Evolutionary conservation across 345 rosid genomes (phyloP).

Genomic region (Litchi chinensis): DNA sequence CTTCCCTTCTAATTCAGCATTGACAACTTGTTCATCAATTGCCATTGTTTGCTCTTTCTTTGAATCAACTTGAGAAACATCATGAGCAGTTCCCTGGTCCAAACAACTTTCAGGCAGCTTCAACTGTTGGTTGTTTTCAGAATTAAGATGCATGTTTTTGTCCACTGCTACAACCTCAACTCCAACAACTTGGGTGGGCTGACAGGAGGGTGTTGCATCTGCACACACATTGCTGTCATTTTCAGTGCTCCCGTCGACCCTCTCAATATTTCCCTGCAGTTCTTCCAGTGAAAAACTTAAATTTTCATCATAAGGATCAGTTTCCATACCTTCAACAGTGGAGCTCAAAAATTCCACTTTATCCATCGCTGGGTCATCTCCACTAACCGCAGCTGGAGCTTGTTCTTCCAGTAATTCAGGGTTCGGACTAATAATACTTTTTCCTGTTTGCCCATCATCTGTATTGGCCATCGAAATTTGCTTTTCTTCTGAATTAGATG

Average conservation of each 20-base stretch:
- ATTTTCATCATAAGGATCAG: slow-evolving; percentile 47
- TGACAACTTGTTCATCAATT: slow-evolving; percentile 33
- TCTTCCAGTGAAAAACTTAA: slow-evolving; percentile 48
- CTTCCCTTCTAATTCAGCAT: slow-evolving; percentile 35
- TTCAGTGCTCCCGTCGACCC: slow-evolving; percentile 42
- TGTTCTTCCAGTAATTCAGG: slow-evolving; percentile 26
- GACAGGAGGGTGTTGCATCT: slow-evolving; percentile 36
- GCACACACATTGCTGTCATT: slow-evolving; percentile 37
- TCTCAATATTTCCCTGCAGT: slow-evolving; percentile 34
- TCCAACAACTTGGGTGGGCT: slow-evolving; percentile 33
- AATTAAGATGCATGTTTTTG: slow-evolving; percentile 24
- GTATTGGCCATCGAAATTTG: slow-evolving; percentile 9
- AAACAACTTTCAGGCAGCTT: slow-evolving; percentile 27
- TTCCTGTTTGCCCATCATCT: slow-evolving; percentile 16
- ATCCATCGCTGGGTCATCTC: slow-evolving; percentile 19
- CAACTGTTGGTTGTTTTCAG: slow-evolving; percentile 24
- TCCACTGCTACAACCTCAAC: slow-evolving; percentile 32
- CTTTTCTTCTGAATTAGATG: slow-evolving; percentile 18
- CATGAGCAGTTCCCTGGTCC: slow-evolving; percentile 11
- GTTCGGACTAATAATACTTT: slow-evolving; percentile 17
- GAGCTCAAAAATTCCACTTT: slow-evolving; percentile 32
- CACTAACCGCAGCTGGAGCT: slow-evolving; percentile 29
- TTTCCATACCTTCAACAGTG: slow-evolving; percentile 54
- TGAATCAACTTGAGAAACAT: slow-evolving; percentile 32
- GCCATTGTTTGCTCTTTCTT: slow-evolving; percentile 27